Conservation (phyloP, 345 rosid genomes). For the Brassica incana region DNA sequence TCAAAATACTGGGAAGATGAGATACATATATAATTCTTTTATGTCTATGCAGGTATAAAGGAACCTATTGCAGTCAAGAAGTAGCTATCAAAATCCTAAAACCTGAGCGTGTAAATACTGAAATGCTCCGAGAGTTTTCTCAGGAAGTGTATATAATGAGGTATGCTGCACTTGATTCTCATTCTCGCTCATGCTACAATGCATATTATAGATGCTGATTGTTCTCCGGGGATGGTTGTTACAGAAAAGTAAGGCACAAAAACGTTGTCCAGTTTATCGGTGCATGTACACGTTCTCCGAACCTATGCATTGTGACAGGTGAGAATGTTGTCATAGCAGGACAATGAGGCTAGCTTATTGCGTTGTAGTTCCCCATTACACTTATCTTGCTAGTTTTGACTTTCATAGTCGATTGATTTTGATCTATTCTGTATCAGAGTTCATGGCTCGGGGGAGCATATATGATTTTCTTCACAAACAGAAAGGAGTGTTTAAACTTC, state of each 20-base stretch:
- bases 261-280: slow-evolving; percentile 97
- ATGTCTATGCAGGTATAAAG: slow-evolving; percentile 60
- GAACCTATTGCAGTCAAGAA: slow-evolving; percentile 92
- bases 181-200: neutral
- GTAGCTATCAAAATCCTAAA: slow-evolving; percentile 91
- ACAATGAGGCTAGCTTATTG: slow-evolving; percentile 19
- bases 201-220: slow-evolving; percentile 3
- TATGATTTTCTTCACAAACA: slow-evolving; percentile 87
- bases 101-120: slow-evolving; percentile 73
- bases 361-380: slow-evolving; percentile 20
- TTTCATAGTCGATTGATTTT: slow-evolving; percentile 10
- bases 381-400: slow-evolving; percentile 24
- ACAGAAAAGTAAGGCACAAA: slow-evolving; percentile 90
- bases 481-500: slow-evolving; percentile 77
- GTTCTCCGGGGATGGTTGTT: neutral
- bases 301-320: slow-evolving; percentile 90
- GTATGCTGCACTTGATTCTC: slow-evolving; percentile 44
- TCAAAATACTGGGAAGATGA: neutral
- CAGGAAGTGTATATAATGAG: slow-evolving; percentile 98
- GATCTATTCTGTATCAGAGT: slow-evolving; percentile 55
- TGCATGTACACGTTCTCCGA: slow-evolving; percentile 86
- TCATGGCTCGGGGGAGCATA: slow-evolving; percentile 91
- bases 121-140: slow-evolving; percentile 81
- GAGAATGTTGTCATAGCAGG: slow-evolving; percentile 12
- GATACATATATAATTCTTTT: neutral